Percentiles rank a stretch among this genome's conserved stretches.
phyloP scores from a whole-genome alignment of 2,329 filamentous ascomycete genomes.

The Sporothrix schenckii region DNA sequence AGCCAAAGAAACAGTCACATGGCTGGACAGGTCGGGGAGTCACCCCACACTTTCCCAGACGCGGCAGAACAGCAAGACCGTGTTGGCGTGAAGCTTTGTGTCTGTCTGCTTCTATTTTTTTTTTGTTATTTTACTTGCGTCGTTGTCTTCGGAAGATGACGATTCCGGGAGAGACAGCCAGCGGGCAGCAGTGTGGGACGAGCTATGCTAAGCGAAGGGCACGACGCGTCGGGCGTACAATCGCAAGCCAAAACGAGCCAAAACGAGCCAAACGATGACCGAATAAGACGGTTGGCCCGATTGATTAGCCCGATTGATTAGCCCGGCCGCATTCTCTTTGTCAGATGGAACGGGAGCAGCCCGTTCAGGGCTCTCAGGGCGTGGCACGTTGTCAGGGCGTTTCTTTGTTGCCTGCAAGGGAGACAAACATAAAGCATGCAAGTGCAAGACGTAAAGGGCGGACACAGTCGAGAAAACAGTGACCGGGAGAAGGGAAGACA shows the following conservation, averaged over 20 bases:
- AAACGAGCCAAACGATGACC: not conserved
- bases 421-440: not conserved
- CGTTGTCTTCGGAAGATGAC: constrained; percentile 13
- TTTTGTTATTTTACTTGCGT: not conserved
- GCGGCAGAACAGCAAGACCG: not conserved
- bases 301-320: not conserved
- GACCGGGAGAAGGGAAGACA: not conserved
- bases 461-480: too few species aligned
- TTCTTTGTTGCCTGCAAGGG: not conserved
- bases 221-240: not conserved
- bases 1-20: not conserved
- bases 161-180: not conserved
- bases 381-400: not conserved
- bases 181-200: not conserved
- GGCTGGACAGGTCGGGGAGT: not conserved
- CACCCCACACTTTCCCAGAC: not conserved
- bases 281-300: constrained; percentile 16
- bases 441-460: too few species aligned
- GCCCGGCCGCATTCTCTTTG: not conserved
- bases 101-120: too few species aligned
- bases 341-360: too few species aligned
- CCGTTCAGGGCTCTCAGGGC: not conserved
- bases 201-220: not conserved
- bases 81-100: too few species aligned
- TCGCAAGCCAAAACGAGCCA: not conserved